Evolutionary conservation across 2,329 filamentous ascomycete species (phyloP).

Genomic region (Neonectria hederae): DNA sequence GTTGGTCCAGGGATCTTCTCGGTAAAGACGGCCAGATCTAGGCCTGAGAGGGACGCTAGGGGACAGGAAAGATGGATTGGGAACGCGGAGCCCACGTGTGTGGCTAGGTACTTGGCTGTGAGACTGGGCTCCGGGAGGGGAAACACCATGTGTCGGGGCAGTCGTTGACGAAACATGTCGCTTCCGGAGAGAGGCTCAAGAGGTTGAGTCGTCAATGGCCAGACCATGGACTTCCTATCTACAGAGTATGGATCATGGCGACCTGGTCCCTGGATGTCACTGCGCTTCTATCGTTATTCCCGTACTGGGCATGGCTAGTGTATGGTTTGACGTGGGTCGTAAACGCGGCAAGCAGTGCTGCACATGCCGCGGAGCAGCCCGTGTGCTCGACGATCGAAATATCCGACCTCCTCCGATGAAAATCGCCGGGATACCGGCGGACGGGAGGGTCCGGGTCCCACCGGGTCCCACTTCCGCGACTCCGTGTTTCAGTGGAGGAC

Average conservation of each 20-base stretch:
- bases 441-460: constrained; percentile 13
- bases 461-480: neutral
- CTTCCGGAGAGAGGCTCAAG: neutral
- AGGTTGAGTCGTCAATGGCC: neutral
- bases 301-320: neutral
- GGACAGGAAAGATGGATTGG: neutral
- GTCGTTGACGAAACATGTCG: neutral
- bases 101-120: neutral
- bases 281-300: neutral
- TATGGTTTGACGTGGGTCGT: neutral
- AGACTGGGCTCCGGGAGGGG: neutral
- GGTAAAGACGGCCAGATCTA: constrained; percentile 2
- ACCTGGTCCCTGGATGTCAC: neutral
- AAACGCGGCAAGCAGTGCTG: neutral
- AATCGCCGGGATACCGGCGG: constrained; percentile 4
- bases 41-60: neutral
- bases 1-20: neutral
- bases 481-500: constrained; percentile 2
- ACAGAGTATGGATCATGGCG: no score
- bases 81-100: neutral
- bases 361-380: neutral
- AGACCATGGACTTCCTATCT: neutral
- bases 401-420: constrained; percentile 3
- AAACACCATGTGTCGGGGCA: constrained; percentile 1
- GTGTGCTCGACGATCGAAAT: constrained; percentile 17